Evolutionary conservation across 768 basidiomycete species (phyloP).

Genomic region (Hypholoma fasciculare): DNA sequence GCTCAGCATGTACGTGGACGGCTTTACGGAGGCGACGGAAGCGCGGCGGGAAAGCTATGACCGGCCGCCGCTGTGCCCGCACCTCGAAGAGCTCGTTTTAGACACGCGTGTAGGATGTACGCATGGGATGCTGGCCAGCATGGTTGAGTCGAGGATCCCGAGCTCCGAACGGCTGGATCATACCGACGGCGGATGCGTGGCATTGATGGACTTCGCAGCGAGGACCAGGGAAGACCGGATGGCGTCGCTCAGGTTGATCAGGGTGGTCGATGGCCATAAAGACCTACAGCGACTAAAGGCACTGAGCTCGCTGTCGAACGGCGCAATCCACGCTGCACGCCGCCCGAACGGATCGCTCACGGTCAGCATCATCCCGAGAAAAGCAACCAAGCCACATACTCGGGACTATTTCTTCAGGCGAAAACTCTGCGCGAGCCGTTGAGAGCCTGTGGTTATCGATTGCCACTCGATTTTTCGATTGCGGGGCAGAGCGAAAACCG

Average conservation of each 20-base stretch:
- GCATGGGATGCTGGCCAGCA: conserved; percentile 16
- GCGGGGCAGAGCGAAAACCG: neutral
- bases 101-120: conserved; percentile 21
- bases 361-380: conserved; percentile 16
- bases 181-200: neutral
- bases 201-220: neutral
- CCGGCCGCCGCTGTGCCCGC: conserved; percentile 14
- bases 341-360: neutral
- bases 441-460: neutral
- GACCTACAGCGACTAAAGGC: conserved; percentile 17
- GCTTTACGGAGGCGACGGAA: neutral
- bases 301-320: conserved; percentile 5
- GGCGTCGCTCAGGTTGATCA: conserved; percentile 10
- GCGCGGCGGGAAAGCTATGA: neutral
- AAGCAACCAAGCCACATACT: conserved; percentile 4
- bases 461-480: neutral
- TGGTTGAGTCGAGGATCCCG: conserved; percentile 24
- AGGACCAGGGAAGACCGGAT: neutral
- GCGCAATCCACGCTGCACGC: neutral
- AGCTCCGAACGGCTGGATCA: neutral
- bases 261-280: conserved; percentile 17
- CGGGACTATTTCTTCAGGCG: conserved; percentile 21
- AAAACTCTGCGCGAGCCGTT: conserved; percentile 24
- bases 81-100: conserved; percentile 22
- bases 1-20: neutral